Evolutionary conservation across 306 rosid species (phyloP).

Genomic region (Cyclanthera cordifolia): DNA sequence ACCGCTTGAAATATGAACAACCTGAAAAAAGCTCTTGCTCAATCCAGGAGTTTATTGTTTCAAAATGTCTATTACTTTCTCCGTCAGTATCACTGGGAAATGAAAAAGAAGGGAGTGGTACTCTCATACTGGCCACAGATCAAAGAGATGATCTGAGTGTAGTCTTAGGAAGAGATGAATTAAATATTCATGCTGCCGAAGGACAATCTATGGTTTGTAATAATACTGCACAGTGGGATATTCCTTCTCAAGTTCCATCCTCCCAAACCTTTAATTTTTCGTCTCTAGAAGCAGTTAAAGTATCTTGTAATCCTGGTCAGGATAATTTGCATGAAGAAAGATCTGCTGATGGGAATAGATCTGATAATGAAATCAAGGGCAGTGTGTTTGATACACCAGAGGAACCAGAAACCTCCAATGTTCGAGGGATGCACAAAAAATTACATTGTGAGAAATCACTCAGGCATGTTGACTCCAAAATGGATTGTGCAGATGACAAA

Average conservation of each 20-base stretch:
- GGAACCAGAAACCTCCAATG: constrained; percentile 33
- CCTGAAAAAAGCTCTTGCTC: constrained; percentile 22
- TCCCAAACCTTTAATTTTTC: not conserved
- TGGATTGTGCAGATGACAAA: constrained; percentile 28
- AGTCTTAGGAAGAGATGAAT: constrained; percentile 27
- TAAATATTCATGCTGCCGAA: constrained; percentile 24
- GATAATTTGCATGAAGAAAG: constrained; percentile 27
- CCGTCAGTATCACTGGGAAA: constrained; percentile 22
- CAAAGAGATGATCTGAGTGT: constrained; percentile 26
- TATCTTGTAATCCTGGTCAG: constrained; percentile 30
- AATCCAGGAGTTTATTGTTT: constrained; percentile 20
- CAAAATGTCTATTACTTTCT: constrained; percentile 19
- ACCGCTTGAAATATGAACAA: constrained; percentile 25
- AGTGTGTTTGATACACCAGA: constrained; percentile 25
- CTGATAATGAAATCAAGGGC: constrained; percentile 35
- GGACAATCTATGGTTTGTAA: constrained; percentile 16
- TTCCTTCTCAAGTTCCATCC: constrained; percentile 17
- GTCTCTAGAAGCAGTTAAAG: constrained; percentile 24
- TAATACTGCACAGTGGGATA: constrained; percentile 13
- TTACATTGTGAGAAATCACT: constrained; percentile 19
- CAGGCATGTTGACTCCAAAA: constrained; percentile 20
- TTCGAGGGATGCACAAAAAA: constrained; percentile 19
- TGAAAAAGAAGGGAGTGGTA: constrained; percentile 26
- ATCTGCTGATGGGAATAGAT: constrained; percentile 24
- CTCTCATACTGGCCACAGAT: constrained; percentile 20